Conservation (phyloP, 2,329 filamentous ascomycete genomes). For the Aspergillus terreus region DNA sequence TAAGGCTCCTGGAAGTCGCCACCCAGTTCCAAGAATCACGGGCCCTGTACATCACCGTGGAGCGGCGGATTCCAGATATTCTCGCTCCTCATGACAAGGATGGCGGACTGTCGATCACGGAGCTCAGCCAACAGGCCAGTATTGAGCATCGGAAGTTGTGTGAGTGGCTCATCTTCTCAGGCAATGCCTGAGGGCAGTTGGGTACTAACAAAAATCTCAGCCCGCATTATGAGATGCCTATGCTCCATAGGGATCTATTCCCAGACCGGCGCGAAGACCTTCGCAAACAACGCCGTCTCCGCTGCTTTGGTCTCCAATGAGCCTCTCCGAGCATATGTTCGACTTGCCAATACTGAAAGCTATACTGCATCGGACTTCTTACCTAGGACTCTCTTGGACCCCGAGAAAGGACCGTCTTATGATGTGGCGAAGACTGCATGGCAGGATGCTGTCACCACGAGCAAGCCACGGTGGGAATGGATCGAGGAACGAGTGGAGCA, state of each 20-base stretch:
- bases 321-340: conserved; percentile 6
- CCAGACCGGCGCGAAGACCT: neutral
- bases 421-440: conserved; percentile 6
- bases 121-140: too few species aligned
- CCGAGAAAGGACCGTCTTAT: neutral
- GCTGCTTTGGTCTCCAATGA: conserved; percentile 4
- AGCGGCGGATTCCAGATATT: too few species aligned
- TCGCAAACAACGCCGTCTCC: conserved; percentile 6
- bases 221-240: conserved; percentile 6
- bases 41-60: too few species aligned
- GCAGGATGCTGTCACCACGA: conserved; percentile 3
- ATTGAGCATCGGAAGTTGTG: too few species aligned
- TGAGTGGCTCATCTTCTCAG: too few species aligned
- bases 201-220: neutral
- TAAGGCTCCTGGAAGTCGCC: too few species aligned
- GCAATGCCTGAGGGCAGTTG: too few species aligned
- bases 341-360: neutral
- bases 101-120: too few species aligned
- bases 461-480: conserved; percentile 8
- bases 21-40: too few species aligned
- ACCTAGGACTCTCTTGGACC: conserved; percentile 2
- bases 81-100: too few species aligned
- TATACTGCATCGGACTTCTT: conserved; percentile 5
- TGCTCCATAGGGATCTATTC: conserved; percentile 8
- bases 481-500: conserved; percentile 3